These are phyloP conservation scores for Zygoascus meyerae DNA, from an alignment of 1,139 yeast genomes.

Conservation along the genomic window DNA sequence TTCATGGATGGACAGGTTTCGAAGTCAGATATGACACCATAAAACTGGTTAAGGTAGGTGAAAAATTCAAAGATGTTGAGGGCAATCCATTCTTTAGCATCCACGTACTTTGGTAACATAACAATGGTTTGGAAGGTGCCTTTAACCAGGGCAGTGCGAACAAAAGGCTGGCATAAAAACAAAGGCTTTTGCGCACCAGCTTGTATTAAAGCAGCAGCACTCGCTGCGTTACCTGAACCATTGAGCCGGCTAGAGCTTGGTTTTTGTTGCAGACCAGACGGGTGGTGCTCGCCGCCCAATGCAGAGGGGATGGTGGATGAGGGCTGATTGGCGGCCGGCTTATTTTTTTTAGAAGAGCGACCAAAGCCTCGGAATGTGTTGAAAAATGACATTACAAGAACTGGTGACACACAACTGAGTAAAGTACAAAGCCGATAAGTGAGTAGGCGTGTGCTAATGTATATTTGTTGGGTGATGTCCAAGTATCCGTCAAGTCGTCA, in stretches of 20 bases:
- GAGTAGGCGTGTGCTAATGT: too few species aligned
- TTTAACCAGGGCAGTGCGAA: constrained; percentile 87
- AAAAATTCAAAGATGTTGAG: constrained; percentile 85
- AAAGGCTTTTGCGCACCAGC: constrained; percentile 41
- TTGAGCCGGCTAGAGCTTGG: neutral
- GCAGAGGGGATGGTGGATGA: neutral
- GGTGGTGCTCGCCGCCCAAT: constrained; percentile 28
- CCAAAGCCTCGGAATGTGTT: constrained; percentile 56
- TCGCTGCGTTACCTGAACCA: constrained; percentile 32
- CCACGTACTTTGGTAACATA: constrained; percentile 91
- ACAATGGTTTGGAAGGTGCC: constrained; percentile 98
- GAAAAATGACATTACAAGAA: constrained; percentile 38
- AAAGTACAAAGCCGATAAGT: neutral
- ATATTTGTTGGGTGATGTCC: too few species aligned
- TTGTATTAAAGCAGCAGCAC: neutral
- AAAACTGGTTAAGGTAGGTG: constrained; percentile 79
- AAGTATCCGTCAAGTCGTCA: too few species aligned
- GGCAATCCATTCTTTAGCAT: constrained; percentile 92
- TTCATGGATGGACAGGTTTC: constrained; percentile 90
- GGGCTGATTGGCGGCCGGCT: constrained; percentile 16
- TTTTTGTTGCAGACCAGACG: neutral
- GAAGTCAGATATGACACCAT: constrained; percentile 81
- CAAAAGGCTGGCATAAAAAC: constrained; percentile 88
- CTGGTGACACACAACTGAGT: neutral
- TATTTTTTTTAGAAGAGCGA: constrained; percentile 50